phyloP scores from a whole-genome alignment of 805 yeast species.

The Candida sanyiensis region DNA sequence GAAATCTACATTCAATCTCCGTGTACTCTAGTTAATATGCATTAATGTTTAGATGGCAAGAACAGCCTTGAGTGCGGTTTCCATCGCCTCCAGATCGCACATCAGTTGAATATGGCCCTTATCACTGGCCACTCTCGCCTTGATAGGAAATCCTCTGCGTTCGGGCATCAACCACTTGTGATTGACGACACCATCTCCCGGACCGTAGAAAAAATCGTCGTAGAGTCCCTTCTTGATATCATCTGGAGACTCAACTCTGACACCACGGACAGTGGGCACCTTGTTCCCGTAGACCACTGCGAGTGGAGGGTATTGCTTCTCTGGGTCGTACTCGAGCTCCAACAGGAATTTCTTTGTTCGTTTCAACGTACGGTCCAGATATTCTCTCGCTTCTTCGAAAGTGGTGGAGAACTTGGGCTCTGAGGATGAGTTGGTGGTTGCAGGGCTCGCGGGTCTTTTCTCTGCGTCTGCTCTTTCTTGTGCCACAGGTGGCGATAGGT shows the following conservation, averaged over 20 bases:
- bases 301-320: constrained; percentile 70
- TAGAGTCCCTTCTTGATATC: constrained; percentile 70
- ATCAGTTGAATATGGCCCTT: constrained; percentile 77
- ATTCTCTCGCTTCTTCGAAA: constrained; percentile 53
- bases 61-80: constrained; percentile 61
- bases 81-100: constrained; percentile 69
- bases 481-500: constrained; percentile 67
- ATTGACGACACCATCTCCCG: constrained; percentile 92
- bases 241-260: constrained; percentile 53
- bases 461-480: constrained; percentile 24
- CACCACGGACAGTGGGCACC: constrained; percentile 83
- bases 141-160: constrained; percentile 62
- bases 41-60: constrained; percentile 18
- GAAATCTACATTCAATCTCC: not conserved
- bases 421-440: constrained; percentile 3
- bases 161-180: constrained; percentile 81
- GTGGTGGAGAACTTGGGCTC: constrained; percentile 23
- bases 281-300: constrained; percentile 75
- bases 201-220: constrained; percentile 74
- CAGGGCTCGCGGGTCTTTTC: not conserved
- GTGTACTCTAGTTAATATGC: not conserved
- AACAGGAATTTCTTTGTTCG: constrained; percentile 53
- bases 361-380: constrained; percentile 55
- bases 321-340: constrained; percentile 48
- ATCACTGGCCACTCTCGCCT: constrained; percentile 56